Evolutionary conservation across 352 stramenopile genomes (phyloP).

Genomic region (Phytophthora colocasiae): DNA sequence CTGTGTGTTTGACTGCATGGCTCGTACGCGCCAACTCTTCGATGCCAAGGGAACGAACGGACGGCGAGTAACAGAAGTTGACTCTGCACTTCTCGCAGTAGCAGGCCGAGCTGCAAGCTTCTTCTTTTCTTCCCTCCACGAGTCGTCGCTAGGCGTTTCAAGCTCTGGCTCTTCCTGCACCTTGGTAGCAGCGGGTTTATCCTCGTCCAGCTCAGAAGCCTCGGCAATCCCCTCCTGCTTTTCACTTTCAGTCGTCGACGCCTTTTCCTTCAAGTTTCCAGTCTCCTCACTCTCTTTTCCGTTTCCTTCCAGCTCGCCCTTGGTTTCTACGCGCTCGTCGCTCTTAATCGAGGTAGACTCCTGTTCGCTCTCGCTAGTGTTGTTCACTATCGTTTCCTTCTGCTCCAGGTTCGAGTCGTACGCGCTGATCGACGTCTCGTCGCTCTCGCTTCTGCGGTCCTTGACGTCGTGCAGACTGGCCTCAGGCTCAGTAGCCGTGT

Average conservation of each 20-base stretch:
- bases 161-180: constrained; percentile 34
- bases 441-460: constrained; percentile 20
- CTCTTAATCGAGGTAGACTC: constrained; percentile 4
- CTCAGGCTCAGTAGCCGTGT: neutral
- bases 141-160: constrained; percentile 34
- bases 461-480: constrained; percentile 16
- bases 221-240: constrained; percentile 11
- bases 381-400: constrained; percentile 2
- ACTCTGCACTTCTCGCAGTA: constrained; percentile 36
- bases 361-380: constrained; percentile 23
- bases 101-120: constrained; percentile 16
- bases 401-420: constrained; percentile 24
- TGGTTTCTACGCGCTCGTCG: constrained; percentile 18
- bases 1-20: constrained; percentile 69
- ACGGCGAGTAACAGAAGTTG: constrained; percentile 25
- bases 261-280: constrained; percentile 27
- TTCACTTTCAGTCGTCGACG: neutral
- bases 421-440: constrained; percentile 22
- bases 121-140: constrained; percentile 25
- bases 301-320: constrained; percentile 22
- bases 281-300: constrained; percentile 30
- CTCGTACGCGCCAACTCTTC: constrained; percentile 56
- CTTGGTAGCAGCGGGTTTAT: constrained; percentile 17
- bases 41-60: constrained; percentile 60
- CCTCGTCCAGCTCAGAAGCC: constrained; percentile 16